A percentile compares a stretch with the other conserved stretches of the same genome.
phyloP scores from a whole-genome alignment of 495 filamentous ascomycete genomes.

The Evansstolkia leycettana region DNA sequence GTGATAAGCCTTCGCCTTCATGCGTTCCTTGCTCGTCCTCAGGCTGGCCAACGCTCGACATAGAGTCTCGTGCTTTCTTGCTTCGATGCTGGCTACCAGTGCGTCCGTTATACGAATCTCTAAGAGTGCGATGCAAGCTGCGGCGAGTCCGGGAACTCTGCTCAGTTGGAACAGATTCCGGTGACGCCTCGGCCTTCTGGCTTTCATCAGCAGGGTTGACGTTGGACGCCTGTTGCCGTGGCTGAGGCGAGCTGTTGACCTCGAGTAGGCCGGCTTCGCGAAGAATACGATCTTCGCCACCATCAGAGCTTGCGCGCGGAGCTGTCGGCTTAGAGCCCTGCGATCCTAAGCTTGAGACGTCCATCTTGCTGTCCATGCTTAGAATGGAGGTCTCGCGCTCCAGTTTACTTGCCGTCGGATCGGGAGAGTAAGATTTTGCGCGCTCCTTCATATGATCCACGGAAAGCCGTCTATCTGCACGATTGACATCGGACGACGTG shows the following conservation, averaged over 20 bases:
- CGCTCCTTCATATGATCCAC: conserved; percentile 15
- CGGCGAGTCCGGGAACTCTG: conserved; percentile 55
- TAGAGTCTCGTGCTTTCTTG: conserved; percentile 64
- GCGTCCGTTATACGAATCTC: conserved; percentile 68
- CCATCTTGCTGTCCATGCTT: conserved; percentile 24
- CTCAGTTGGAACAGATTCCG: conserved; percentile 20
- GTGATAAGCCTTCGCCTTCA: conserved; percentile 54
- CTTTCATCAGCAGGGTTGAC: conserved; percentile 25
- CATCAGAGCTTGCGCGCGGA: conserved; percentile 26
- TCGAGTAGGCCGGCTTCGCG: conserved; percentile 34
- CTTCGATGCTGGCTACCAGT: conserved; percentile 54
- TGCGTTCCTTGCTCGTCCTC: conserved; percentile 40
- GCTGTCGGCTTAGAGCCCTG: conserved; percentile 25
- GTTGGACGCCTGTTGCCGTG: conserved; percentile 22
- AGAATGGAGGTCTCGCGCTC: conserved; percentile 29
- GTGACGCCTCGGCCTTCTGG: conserved; percentile 20
- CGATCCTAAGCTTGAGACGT: conserved; percentile 25
- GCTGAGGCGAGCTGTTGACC: conserved; percentile 24
- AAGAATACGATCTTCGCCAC: conserved; percentile 37
- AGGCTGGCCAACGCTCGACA: conserved; percentile 32
- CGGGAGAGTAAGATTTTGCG: conserved; percentile 16
- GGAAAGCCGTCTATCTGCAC: conserved; percentile 20
- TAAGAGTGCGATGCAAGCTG: conserved; percentile 86
- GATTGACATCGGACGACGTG: conserved; percentile 17
- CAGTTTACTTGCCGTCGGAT: conserved; percentile 9